Evolutionary conservation across 176 grass and related monocot species (phyloP).

Genomic region (Chrysopogon serrulatus): DNA sequence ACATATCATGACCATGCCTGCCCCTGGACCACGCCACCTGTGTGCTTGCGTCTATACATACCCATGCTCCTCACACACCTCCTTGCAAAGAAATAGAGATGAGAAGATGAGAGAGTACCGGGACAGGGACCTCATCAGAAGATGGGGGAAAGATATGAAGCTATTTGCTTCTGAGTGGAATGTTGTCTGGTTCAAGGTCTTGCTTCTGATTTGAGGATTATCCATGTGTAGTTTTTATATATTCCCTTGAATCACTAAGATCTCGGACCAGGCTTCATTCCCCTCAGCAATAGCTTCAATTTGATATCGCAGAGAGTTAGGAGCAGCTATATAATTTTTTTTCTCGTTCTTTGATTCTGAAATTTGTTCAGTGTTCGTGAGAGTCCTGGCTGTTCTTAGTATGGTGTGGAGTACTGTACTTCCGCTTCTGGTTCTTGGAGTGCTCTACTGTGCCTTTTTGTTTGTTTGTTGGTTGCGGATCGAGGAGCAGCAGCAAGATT

Average conservation of each 20-base stretch:
- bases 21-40: slow-evolving; percentile 17
- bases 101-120: not conserved
- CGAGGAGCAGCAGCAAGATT: slow-evolving; percentile 35
- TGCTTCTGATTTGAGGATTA: slow-evolving; percentile 21
- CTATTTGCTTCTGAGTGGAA: slow-evolving; percentile 86
- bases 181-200: slow-evolving; percentile 96
- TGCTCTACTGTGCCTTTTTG: slow-evolving; percentile 3
- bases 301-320: not conserved
- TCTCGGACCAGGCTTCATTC: slow-evolving; percentile 99
- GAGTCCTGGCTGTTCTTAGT: not conserved
- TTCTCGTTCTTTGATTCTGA: not conserved
- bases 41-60: slow-evolving; percentile 51
- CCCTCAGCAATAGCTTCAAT: slow-evolving; percentile 80
- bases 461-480: slow-evolving; percentile 24
- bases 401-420: not conserved
- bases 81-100: slow-evolving; percentile 15
- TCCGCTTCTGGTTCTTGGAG: not conserved
- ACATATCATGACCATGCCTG: slow-evolving; percentile 70
- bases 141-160: slow-evolving; percentile 38
- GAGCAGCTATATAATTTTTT: not conserved
- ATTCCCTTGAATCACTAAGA: not conserved
- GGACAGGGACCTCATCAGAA: not conserved
- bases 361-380: not conserved
- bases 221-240: not conserved
- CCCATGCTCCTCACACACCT: slow-evolving; percentile 22